Base-by-base conservation (phyloP, 2,329 filamentous ascomycete genomes). In the Venturia oleaginea region DNA sequence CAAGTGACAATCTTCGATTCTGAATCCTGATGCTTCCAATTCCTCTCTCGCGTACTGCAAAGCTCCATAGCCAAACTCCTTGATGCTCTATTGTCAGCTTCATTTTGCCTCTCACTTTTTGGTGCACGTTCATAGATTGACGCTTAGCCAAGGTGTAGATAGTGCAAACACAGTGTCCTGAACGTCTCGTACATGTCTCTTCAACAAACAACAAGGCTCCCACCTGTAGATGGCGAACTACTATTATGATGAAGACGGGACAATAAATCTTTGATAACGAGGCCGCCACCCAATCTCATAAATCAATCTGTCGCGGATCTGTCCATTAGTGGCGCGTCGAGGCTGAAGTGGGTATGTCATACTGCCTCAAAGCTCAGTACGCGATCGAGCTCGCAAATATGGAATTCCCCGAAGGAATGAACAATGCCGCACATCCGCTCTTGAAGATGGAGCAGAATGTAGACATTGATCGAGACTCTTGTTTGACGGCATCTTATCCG, bases 191-290 rank as follows among this genome's bases (percentile, higher is more conserved):
- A n/a, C 7, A 48, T 8, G n/a, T 24, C n/a, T 22, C 11, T 27
- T 15, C 3, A 11, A 22, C 51, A 27, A 55, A 55, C 34, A 1
- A 8, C 4, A n/a, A 34, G 27, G 13, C 1, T 30, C 8, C n/a
- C n/a, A n/a, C n/a, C n/a, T n/a, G n/a, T n/a, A 19, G 1, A 32
- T 54, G 11, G 24, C 30, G 27, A 54, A 30, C 30, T 5, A n/a
- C n/a, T n/a, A n/a, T n/a, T n/a, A 32, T 34, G 51, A 55, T 55
- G 51, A 55, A 55, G 51, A 34, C 51, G 51, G 51, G 51, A 55
- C 30, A 55, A 34, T 19, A n/a, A n/a, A 34, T 19, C 19, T 19
- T 55, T 55, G 51, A 55, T 55, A 34, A 34, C 51, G 30, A 55
- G 27, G 51, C 27, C 27, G 27, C 51, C 17, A 30, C 51, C 51